Evolutionary conservation across 345 rosid genomes (phyloP).

Genomic region (Bruguiera parviflora): DNA sequence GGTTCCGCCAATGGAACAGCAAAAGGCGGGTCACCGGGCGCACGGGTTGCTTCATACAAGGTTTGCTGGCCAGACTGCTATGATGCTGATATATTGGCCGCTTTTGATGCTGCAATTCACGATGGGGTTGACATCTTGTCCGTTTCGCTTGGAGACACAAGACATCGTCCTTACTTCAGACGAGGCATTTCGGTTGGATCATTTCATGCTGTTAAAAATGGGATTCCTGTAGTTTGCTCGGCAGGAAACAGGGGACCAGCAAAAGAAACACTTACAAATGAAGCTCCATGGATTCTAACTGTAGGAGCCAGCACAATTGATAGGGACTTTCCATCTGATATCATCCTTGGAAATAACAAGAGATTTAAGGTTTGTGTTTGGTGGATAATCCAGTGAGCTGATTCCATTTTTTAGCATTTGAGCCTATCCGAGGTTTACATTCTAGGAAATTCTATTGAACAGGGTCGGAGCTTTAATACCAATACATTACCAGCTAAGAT

Average conservation of each 20-base stretch:
- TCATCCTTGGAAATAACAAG: slow-evolving; percentile 17
- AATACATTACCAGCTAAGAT: background rate
- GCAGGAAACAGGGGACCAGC: slow-evolving; percentile 16
- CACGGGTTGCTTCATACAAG: slow-evolving; percentile 19
- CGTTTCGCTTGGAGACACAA: slow-evolving; percentile 2
- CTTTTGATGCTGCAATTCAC: slow-evolving; percentile 19
- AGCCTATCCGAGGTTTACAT: background rate
- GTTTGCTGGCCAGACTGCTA: slow-evolving; percentile 11
- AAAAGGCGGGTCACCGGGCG: slow-evolving; percentile 16
- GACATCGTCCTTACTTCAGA: background rate
- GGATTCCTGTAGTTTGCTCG: slow-evolving; percentile 17
- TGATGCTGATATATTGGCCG: slow-evolving; percentile 21
- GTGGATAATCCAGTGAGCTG: background rate
- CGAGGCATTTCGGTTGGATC: slow-evolving; percentile 12
- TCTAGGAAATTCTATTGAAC: background rate
- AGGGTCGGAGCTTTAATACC: slow-evolving; percentile 20
- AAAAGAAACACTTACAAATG: background rate
- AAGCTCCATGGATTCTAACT: slow-evolving; percentile 21
- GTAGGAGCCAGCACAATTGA: slow-evolving; percentile 23
- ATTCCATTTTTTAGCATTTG: background rate
- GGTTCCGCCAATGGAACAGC: slow-evolving; percentile 22
- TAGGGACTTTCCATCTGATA: slow-evolving; percentile 11
- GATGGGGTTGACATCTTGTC: slow-evolving; percentile 25
- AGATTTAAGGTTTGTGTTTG: slow-evolving; percentile 8
- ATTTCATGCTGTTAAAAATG: slow-evolving; percentile 14